phyloP scores from a whole-genome alignment of 2,329 filamentous ascomycete species.

The Trichophyton mentagrophytes region DNA sequence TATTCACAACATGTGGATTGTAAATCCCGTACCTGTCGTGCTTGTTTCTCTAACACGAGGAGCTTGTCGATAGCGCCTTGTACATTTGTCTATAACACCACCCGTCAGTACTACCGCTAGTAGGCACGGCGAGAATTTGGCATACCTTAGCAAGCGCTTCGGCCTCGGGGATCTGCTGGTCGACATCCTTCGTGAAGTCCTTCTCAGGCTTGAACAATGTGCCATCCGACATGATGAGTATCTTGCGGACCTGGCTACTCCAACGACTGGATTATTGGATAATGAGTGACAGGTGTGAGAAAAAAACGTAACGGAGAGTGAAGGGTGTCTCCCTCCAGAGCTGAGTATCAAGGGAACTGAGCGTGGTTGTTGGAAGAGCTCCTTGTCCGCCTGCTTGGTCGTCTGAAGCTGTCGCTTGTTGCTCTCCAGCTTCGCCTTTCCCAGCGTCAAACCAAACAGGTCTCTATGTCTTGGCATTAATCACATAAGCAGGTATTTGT shows the following conservation, averaged over 20 bases:
- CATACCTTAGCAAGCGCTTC: conserved; percentile 75
- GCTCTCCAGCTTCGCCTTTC: background rate
- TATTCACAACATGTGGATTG: background rate
- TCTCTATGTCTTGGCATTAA: background rate
- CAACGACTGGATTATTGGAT: background rate
- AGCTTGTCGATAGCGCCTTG: conserved; percentile 90
- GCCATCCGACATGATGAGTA: conserved; percentile 61
- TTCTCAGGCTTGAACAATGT: conserved; percentile 81
- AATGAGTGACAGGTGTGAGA: background rate
- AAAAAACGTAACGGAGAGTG: background rate
- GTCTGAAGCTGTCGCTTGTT: background rate
- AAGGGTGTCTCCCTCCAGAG: background rate
- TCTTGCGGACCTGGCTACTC: background rate
- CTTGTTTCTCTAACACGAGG: conserved; percentile 82
- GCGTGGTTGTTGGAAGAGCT: background rate
- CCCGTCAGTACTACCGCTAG: conserved; percentile 10
- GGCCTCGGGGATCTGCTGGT: conserved; percentile 80
- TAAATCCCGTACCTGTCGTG: conserved; percentile 60
- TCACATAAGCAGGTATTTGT: background rate
- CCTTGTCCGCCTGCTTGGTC: background rate
- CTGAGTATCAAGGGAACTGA: background rate
- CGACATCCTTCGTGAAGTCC: conserved; percentile 95
- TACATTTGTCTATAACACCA: conserved; percentile 45
- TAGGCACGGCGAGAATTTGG: background rate
- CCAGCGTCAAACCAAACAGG: background rate